Base-by-base conservation (phyloP, 2,329 filamentous ascomycete species). In the Mollisia scopiformis region DNA sequence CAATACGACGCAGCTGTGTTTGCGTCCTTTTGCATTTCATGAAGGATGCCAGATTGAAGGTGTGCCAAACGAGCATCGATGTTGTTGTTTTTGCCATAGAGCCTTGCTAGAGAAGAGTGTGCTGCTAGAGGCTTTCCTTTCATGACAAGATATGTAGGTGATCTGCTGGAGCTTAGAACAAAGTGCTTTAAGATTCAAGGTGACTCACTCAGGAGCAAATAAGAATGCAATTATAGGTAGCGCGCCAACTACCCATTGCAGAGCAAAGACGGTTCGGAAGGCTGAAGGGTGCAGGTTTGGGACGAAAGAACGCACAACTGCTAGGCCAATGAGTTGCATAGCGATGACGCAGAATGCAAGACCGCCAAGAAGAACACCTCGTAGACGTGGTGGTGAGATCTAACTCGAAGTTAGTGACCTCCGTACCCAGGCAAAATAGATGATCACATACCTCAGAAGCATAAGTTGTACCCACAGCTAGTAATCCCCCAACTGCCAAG, bases 341-440 rank as follows among this genome's bases (percentile, higher is more conserved):
- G 49, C 50, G 11, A 67, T 53, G 11, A 50, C 47, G 37, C 61
- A 61, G 53, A 66, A 64, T 16, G 57, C 56, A 6, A 67, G 46
- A 16, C 61, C 62, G 21, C 60, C 56, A 11, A 63, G 62, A 43
- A 66, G 33, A 13, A 62, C 53, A 25, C 58, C 62, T 28, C 62
- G 59, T 16, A 67, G 57, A 31, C 62, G 59, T 33, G 57, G 51
- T 39, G 63, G 65, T 23, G 65, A 57, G n/a, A 66, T 55, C 65
- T 67, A 4, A 72, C 74, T 72, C 73, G 10, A 71, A 74, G 49
- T 52, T n/a, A 52, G 49, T n/a, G n/a, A n/a, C n/a, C n/a, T n/a
- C n/a, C n/a, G n/a, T n/a, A n/a, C n/a, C n/a, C n/a, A n/a, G n/a
- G n/a, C n/a, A n/a, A n/a, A n/a, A n/a, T n/a, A n/a, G 31, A 35